Conservation (phyloP, 1,139 yeast genomes). For the Protomyces lactucae-debilis region DNA sequence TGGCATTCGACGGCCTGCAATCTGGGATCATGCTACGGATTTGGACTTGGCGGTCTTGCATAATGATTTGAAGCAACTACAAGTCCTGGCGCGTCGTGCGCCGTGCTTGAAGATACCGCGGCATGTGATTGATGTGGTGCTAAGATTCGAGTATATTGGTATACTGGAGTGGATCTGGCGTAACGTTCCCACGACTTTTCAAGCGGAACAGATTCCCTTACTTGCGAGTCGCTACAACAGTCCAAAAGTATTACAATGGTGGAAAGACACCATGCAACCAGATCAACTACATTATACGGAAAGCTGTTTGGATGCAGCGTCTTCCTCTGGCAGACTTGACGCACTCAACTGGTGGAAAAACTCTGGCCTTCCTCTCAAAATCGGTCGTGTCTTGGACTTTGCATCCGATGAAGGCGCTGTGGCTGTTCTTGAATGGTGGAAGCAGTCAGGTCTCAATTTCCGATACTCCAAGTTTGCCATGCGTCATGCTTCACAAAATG, state of each 20-base stretch:
- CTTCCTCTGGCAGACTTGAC: slow-evolving; percentile 18
- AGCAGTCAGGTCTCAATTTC: slow-evolving; percentile 16
- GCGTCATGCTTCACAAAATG: slow-evolving; percentile 24
- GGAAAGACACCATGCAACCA: slow-evolving; percentile 7
- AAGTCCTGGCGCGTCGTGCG: not conserved
- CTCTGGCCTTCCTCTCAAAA: slow-evolving; percentile 21
- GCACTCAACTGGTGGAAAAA: slow-evolving; percentile 23
- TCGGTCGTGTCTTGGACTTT: slow-evolving; percentile 20
- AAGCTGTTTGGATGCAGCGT: slow-evolving; percentile 22
- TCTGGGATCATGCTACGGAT: slow-evolving; percentile 14
- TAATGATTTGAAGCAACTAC: slow-evolving; percentile 3
- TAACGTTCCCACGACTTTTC: not conserved
- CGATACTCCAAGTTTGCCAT: slow-evolving; percentile 23
- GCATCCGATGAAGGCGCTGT: slow-evolving; percentile 25
- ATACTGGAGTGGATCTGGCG: slow-evolving; percentile 20
- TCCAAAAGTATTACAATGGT: slow-evolving; percentile 22
- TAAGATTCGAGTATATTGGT: slow-evolving; percentile 17
- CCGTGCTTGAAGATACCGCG: slow-evolving; percentile 4
- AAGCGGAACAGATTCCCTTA: slow-evolving; percentile 12
- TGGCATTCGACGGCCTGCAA: slow-evolving; percentile 15
- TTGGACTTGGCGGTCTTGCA: slow-evolving; percentile 18
- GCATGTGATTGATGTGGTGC: slow-evolving; percentile 21
- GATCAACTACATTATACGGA: slow-evolving; percentile 4
- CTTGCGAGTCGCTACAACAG: slow-evolving; percentile 21
- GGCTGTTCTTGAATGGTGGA: slow-evolving; percentile 22